Evolutionary conservation across 2,329 filamentous ascomycete genomes (phyloP).

Genomic region (Lachnellula suecica): DNA sequence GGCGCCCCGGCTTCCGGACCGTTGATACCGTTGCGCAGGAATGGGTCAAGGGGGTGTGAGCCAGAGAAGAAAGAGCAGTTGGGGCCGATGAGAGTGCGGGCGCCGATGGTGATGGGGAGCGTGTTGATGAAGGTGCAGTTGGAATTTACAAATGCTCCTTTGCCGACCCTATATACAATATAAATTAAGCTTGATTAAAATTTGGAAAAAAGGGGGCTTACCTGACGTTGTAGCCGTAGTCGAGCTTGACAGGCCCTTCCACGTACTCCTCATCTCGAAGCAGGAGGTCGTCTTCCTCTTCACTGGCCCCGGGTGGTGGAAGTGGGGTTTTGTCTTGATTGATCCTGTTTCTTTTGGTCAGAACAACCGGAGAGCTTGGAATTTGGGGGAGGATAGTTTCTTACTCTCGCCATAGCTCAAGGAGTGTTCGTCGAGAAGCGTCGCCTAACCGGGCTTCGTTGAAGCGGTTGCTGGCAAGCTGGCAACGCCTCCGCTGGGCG

Average conservation of each 20-base stretch:
- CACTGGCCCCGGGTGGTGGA: constrained; percentile 55
- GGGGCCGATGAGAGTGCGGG: constrained; percentile 75
- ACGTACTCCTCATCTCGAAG: constrained; percentile 68
- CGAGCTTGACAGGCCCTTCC: constrained; percentile 66
- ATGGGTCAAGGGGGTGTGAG: constrained; percentile 75
- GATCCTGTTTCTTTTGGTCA: constrained; percentile 33
- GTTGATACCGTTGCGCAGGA: constrained; percentile 68
- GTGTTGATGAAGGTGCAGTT: constrained; percentile 78
- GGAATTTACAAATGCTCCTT: constrained; percentile 73
- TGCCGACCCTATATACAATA: constrained; percentile 51
- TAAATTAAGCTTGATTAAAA: not conserved
- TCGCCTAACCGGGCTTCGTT: constrained; percentile 56
- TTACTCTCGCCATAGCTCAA: constrained; percentile 73
- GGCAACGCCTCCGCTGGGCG: constrained; percentile 62
- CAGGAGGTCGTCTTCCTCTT: constrained; percentile 63
- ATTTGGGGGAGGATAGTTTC: constrained; percentile 30
- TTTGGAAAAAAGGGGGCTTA: constrained; percentile 25
- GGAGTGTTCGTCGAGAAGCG: constrained; percentile 57
- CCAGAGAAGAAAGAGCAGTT: constrained; percentile 75
- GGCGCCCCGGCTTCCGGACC: constrained; percentile 75
- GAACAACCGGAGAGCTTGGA: not conserved
- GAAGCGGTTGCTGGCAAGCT: constrained; percentile 59
- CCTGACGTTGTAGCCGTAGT: constrained; percentile 77
- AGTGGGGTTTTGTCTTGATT: constrained; percentile 60
- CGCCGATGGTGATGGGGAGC: constrained; percentile 70